A percentile compares a stretch with the other conserved stretches of the same genome.
Evolutionary conservation across 2,329 filamentous ascomycete species (phyloP).

Genomic region (Orbilia javanica): DNA sequence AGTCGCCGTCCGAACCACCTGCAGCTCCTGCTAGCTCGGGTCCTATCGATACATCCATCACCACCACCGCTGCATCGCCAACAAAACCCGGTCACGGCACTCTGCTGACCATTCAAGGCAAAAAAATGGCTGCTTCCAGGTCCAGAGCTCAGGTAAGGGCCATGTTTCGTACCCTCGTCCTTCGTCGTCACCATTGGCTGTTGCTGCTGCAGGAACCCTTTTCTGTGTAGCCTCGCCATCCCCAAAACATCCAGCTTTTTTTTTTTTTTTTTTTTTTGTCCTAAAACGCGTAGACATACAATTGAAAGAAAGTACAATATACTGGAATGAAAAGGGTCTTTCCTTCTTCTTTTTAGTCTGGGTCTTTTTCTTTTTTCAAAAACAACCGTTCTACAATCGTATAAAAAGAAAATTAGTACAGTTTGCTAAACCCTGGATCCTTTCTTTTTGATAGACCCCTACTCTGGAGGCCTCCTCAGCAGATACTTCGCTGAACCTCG

Average conservation of each 20-base stretch:
- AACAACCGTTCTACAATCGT: no score
- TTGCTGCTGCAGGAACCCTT: slow-evolving; percentile 37
- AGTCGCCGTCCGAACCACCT: slow-evolving; percentile 8
- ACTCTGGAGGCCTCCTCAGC: slow-evolving; percentile 41
- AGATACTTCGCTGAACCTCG: slow-evolving; percentile 34
- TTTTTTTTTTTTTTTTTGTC: no score
- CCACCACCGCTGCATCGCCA: slow-evolving; percentile 41
- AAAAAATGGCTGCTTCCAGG: slow-evolving; percentile 51
- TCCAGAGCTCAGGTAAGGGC: slow-evolving; percentile 52
- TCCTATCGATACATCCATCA: slow-evolving; percentile 29
- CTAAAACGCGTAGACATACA: background rate
- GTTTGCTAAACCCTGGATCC: background rate
- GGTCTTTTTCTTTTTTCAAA: no score
- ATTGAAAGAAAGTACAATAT: background rate
- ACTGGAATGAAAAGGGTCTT: background rate
- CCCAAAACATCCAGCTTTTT: background rate
- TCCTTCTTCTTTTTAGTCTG: no score
- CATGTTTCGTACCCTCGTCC: background rate
- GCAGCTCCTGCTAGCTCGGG: slow-evolving; percentile 3
- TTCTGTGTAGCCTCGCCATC: slow-evolving; percentile 25
- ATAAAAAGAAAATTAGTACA: background rate
- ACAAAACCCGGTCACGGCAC: slow-evolving; percentile 54
- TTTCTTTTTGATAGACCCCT: slow-evolving; percentile 22
- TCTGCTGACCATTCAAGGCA: slow-evolving; percentile 55
- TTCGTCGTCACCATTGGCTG: slow-evolving; percentile 9